Conservation (phyloP, 441 rosid genomes). For the Lepidium campestre region DNA sequence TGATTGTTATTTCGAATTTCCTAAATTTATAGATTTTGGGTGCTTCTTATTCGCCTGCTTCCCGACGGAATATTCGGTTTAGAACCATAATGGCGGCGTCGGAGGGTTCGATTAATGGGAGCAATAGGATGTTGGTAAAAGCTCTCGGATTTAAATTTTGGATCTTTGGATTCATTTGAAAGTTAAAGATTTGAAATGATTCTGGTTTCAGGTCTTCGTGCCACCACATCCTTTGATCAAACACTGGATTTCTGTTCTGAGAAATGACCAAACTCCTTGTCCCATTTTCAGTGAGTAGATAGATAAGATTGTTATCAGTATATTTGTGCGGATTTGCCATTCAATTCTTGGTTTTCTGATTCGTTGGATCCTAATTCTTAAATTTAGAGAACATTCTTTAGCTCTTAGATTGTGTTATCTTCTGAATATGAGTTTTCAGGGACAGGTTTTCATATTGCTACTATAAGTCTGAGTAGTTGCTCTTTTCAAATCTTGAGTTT, state of each 20-base stretch:
- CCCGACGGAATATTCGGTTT: constrained; percentile 26
- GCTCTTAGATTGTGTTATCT: background rate
- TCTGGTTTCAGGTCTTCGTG: constrained; percentile 60
- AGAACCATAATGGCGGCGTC: constrained; percentile 49
- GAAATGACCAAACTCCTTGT: constrained; percentile 78
- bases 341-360: background rate
- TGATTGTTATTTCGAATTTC: background rate
- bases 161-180: background rate
- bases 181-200: background rate
- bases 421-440: background rate
- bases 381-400: background rate
- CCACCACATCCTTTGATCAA: constrained; percentile 92
- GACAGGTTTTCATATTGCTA: background rate
- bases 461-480: background rate
- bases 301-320: background rate
- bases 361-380: background rate
- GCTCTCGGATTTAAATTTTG: background rate
- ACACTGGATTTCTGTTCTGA: constrained; percentile 84
- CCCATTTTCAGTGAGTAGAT: constrained; percentile 68
- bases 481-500: background rate
- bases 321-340: background rate
- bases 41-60: constrained; percentile 29
- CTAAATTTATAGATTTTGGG: background rate
- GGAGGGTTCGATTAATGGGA: constrained; percentile 49
- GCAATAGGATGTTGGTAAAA: constrained; percentile 71